A percentile compares a stretch with the other conserved stretches of the same genome.
Conservation (phyloP, 352 stramenopile genomes). For the Globisporangium heterothallicum region DNA sequence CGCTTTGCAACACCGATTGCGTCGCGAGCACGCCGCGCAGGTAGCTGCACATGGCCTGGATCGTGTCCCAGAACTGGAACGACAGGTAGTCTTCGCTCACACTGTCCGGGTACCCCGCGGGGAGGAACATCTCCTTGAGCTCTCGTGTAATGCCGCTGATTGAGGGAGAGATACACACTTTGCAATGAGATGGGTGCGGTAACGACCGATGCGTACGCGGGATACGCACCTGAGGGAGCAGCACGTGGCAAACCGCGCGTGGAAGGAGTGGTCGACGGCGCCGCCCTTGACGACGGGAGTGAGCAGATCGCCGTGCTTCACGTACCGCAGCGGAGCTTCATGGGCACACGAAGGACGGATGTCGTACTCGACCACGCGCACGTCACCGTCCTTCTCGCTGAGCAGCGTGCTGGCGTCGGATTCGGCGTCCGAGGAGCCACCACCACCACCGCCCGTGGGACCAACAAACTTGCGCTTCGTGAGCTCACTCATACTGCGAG, state of each 20-base stretch:
- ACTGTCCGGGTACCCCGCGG: constrained; percentile 76
- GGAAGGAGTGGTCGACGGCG: constrained; percentile 2
- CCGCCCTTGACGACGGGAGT: constrained; percentile 15
- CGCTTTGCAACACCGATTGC: constrained; percentile 89
- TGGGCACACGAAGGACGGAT: constrained; percentile 46
- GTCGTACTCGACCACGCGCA: constrained; percentile 55
- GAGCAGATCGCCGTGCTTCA: constrained; percentile 34
- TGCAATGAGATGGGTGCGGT: no score
- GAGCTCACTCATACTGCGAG: constrained; percentile 28
- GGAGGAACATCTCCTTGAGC: constrained; percentile 84
- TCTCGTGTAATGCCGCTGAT: constrained; percentile 38
- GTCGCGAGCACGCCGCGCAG: constrained; percentile 91
- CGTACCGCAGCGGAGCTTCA: constrained; percentile 42
- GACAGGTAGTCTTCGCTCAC: constrained; percentile 89
- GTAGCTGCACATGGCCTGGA: constrained; percentile 95
- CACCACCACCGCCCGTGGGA: constrained; percentile 6
- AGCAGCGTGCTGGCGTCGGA: constrained; percentile 12
- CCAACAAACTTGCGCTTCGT: constrained; percentile 63
- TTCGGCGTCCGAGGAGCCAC: constrained; percentile 7
- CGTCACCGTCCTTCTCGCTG: constrained; percentile 16
- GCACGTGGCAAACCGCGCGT: constrained; percentile 14
- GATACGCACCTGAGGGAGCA: constrained; percentile 14
- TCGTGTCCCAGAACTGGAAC: constrained; percentile 95
- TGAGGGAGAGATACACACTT: neutral
- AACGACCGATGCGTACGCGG: neutral